These are phyloP conservation scores for Trypanosoma vivax DNA, from an alignment of 208 protist species.

Conservation along the genomic window DNA sequence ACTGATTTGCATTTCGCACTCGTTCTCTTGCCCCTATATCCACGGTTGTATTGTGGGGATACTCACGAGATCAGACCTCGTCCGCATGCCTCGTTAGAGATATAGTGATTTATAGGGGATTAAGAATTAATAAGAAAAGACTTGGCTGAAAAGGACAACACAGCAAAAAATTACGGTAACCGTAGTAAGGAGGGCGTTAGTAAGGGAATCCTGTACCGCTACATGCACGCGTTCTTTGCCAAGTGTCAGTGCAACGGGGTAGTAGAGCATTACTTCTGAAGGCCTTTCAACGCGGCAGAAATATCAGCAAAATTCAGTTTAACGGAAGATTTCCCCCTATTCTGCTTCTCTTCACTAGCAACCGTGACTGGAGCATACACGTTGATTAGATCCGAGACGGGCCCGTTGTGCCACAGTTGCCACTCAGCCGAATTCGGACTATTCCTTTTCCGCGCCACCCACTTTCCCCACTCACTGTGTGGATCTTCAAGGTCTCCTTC, in stretches of 20 bases:
- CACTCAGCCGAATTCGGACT: slow-evolving; percentile 78
- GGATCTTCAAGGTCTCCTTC: slow-evolving; percentile 9
- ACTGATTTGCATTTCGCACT: no score
- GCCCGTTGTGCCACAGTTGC: slow-evolving; percentile 80
- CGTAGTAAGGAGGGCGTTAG: no score
- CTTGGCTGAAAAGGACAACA: no score
- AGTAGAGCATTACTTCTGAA: slow-evolving; percentile 23
- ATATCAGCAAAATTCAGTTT: slow-evolving; percentile 56
- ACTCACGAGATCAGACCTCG: no score
- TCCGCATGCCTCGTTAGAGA: no score
- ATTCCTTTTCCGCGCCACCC: slow-evolving; percentile 47
- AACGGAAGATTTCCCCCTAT: slow-evolving; percentile 5
- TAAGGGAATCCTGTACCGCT: no score
- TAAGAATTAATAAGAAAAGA: no score
- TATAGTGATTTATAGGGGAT: no score
- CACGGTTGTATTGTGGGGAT: no score
- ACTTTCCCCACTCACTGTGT: slow-evolving; percentile 37
- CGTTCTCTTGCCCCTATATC: no score
- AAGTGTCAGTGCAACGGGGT: neutral
- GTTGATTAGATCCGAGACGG: slow-evolving; percentile 44
- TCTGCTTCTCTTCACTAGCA: neutral
- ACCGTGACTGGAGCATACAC: slow-evolving; percentile 31
- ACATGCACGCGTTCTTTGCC: neutral
- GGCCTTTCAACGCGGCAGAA: slow-evolving; percentile 38
- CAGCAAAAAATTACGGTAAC: no score